These are phyloP conservation scores for Talaromyces verruculosus DNA, from an alignment of 2,329 filamentous ascomycete genomes.

Conservation along the genomic window DNA sequence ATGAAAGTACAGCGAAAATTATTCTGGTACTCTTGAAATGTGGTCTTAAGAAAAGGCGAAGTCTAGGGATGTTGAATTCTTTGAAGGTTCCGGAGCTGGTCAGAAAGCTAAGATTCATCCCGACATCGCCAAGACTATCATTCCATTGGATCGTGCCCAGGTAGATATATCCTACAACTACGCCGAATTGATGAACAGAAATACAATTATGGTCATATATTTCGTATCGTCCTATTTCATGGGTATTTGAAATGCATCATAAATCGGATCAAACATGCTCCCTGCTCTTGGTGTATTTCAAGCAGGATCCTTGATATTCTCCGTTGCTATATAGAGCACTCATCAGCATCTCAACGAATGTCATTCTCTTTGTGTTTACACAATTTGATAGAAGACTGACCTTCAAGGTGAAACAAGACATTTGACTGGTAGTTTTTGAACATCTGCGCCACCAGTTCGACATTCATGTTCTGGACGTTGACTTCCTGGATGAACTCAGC, in stretches of 20 bases:
- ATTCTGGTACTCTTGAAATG: neutral
- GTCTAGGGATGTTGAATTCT: constrained; percentile 3
- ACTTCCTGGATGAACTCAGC: constrained; percentile 66
- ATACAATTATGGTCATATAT: neutral
- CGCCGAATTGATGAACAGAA: neutral
- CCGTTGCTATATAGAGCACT: constrained; percentile 62
- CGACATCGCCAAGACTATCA: constrained; percentile 20
- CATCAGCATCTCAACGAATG: neutral
- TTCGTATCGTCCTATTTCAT: neutral
- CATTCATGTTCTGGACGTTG: constrained; percentile 98
- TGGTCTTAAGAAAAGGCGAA: neutral
- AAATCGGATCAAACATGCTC: constrained; percentile 17
- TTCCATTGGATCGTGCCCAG: neutral
- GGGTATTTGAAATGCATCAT: constrained; percentile 20
- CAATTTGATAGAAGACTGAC: constrained; percentile 49
- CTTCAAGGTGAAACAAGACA: constrained; percentile 94
- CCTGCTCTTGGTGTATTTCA: constrained; percentile 39
- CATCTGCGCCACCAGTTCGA: constrained; percentile 97
- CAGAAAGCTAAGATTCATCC: constrained; percentile 12
- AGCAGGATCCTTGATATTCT: constrained; percentile 75
- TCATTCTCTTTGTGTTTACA: neutral
- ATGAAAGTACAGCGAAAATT: neutral
- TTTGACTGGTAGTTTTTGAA: constrained; percentile 99
- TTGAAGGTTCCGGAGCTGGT: constrained; percentile 13
- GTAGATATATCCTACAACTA: neutral